These are phyloP conservation scores for Candida incommunis DNA, from an alignment of 805 yeast species.

Conservation along the genomic window DNA sequence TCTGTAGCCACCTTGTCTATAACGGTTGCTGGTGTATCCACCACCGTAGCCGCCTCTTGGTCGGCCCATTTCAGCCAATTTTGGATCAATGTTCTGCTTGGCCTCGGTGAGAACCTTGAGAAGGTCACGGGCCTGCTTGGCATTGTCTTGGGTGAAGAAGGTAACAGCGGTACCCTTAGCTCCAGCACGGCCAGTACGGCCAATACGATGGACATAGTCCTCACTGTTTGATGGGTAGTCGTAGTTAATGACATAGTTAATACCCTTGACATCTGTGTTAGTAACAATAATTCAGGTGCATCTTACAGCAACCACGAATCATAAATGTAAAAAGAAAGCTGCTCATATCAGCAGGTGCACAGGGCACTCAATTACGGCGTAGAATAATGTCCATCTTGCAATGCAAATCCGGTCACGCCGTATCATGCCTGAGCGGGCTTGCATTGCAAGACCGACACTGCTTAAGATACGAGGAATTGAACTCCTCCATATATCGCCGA, in stretches of 20 bases:
- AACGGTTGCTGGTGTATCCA: conserved; percentile 22
- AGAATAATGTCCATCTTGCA: neutral
- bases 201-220: conserved; percentile 97
- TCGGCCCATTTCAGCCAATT: conserved; percentile 60
- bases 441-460: conserved; percentile 1
- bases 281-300: conserved; percentile 94
- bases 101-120: conserved; percentile 90
- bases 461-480: neutral
- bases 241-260: conserved; percentile 81
- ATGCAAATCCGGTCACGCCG: neutral
- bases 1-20: conserved; percentile 29
- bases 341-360: conserved; percentile 1
- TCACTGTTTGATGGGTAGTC: conserved; percentile 98
- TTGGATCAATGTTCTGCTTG: conserved; percentile 76
- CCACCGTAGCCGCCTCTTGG: conserved; percentile 55
- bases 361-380: conserved; percentile 1
- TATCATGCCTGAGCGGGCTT: conserved; percentile 1
- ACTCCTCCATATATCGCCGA: neutral
- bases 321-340: conserved; percentile 56
- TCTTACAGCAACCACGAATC: conserved; percentile 98
- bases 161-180: conserved; percentile 90
- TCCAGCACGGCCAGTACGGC: conserved; percentile 99
- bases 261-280: conserved; percentile 85
- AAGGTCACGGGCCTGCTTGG: conserved; percentile 80
- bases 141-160: conserved; percentile 77